Evolutionary conservation across 2,329 filamentous ascomycete genomes (phyloP), one percentile per base, ranked within the genome.

Genomic region (Ramichloridium luteum): DNA sequence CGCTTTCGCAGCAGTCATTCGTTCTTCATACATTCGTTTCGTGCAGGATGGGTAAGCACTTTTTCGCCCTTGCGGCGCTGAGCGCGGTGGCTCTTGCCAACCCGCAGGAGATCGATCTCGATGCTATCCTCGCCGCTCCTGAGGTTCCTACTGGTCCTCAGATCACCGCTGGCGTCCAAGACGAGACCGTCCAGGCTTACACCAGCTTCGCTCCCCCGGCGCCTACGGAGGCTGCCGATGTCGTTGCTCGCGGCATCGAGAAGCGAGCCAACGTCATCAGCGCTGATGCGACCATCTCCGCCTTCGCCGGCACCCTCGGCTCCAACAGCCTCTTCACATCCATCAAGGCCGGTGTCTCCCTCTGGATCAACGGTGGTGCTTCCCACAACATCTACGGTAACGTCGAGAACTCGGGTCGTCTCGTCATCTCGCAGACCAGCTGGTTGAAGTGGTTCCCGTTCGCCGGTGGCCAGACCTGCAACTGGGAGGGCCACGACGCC

Each of bases 401-500:
- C 20, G 13, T 38, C 14, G 20, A 27, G 20, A 38, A 38, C 15
- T 14, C 25, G 5, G 32, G 35, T 12, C 27, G 31, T 11, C 15
- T 38, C 15, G 33, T 30, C 32, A 27, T 38, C 27, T 28, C 23
- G 13, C 32, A 34, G 27, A 30, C 32, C 12, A 13, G 13, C 18
- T 34, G 30, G 16, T n/a, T 23, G 20, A 25, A 9, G 6, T 5
- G 8, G 5, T 11, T 16, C 10, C 17, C 17, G 5, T 12, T 6
- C n/a, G 32, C 23, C n/a, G 31, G 31, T 28, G 32, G 35, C 25
- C 32, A 38, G 32, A 35, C 22, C 17, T 35, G 18, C 6, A 13
- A 31, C 35, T 35, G 35, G 35, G 26, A 20, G 17, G 35, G 32
- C 11, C 31, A 34, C 16, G 35, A 38, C 18, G 12, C 25, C n/a